These are phyloP conservation scores for Saxophila tyrrhenica DNA, from an alignment of 495 filamentous ascomycete genomes.

Conservation along the genomic window DNA sequence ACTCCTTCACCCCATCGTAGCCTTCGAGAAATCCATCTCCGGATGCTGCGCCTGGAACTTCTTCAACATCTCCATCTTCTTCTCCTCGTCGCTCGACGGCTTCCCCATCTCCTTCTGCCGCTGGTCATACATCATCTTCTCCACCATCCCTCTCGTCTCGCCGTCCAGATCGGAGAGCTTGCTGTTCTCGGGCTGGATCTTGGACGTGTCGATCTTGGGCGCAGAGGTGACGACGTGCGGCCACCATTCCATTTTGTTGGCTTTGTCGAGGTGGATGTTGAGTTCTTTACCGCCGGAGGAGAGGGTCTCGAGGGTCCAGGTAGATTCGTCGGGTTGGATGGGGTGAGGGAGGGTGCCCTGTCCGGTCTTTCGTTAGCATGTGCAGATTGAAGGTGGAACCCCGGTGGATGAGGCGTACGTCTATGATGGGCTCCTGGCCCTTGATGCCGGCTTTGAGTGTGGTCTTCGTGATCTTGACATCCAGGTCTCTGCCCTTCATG, in stretches of 20 bases:
- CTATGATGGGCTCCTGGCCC: slow-evolving; percentile 75
- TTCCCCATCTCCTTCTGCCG: slow-evolving; percentile 87
- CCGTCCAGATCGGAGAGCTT: slow-evolving; percentile 87
- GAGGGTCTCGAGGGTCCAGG: slow-evolving; percentile 79
- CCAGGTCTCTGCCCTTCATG: slow-evolving; percentile 72
- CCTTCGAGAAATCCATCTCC: slow-evolving; percentile 78
- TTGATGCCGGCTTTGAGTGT: slow-evolving; percentile 74
- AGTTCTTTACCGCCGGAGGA: slow-evolving; percentile 58
- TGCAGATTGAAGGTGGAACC: not conserved
- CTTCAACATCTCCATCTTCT: slow-evolving; percentile 82
- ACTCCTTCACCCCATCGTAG: slow-evolving; percentile 50
- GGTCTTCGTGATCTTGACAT: slow-evolving; percentile 69
- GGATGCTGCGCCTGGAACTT: slow-evolving; percentile 80
- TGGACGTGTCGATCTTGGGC: slow-evolving; percentile 82
- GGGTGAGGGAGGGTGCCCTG: slow-evolving; percentile 78
- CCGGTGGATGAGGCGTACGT: slow-evolving; percentile 44
- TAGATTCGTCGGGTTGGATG: slow-evolving; percentile 72
- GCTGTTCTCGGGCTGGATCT: slow-evolving; percentile 87
- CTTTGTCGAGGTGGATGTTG: slow-evolving; percentile 86
- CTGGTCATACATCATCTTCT: slow-evolving; percentile 99
- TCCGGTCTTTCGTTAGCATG: not conserved
- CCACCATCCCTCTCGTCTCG: slow-evolving; percentile 94
- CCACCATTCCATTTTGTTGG: slow-evolving; percentile 98
- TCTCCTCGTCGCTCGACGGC: slow-evolving; percentile 80
- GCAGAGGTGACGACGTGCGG: slow-evolving; percentile 73